phyloP scores from a whole-genome alignment of 1,139 yeast genomes.

The Williopsis jadinii region DNA sequence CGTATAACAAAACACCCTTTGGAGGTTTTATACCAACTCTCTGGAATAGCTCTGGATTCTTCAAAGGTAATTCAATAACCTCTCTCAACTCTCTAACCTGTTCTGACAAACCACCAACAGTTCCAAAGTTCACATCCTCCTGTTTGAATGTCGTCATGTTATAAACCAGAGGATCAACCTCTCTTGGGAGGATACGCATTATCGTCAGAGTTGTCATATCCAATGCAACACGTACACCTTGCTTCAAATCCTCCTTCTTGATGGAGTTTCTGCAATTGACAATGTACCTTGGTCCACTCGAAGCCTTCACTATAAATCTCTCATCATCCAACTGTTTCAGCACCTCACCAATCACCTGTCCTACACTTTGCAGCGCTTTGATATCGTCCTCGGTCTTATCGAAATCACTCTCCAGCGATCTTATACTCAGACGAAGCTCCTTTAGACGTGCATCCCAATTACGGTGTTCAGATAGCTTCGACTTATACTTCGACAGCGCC shows the following conservation, averaged over 20 bases:
- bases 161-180: slow-evolving; percentile 96
- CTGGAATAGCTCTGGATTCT: slow-evolving; percentile 91
- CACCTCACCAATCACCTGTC: slow-evolving; percentile 96
- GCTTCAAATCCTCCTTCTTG: slow-evolving; percentile 73
- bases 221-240: slow-evolving; percentile 92
- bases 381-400: slow-evolving; percentile 96
- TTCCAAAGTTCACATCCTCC: slow-evolving; percentile 90
- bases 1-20: slow-evolving; percentile 92
- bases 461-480: slow-evolving; percentile 85
- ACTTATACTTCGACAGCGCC: slow-evolving; percentile 75
- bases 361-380: slow-evolving; percentile 94
- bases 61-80: slow-evolving; percentile 94
- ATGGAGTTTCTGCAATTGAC: slow-evolving; percentile 96
- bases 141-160: slow-evolving; percentile 98
- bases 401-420: slow-evolving; percentile 76
- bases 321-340: slow-evolving; percentile 94
- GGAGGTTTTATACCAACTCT: slow-evolving; percentile 98
- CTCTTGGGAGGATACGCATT: slow-evolving; percentile 96
- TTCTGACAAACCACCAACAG: slow-evolving; percentile 95
- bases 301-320: slow-evolving; percentile 92
- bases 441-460: slow-evolving; percentile 92
- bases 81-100: slow-evolving; percentile 96
- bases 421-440: slow-evolving; percentile 74
- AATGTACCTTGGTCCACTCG: slow-evolving; percentile 95
- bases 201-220: slow-evolving; percentile 98